phyloP scores from a whole-genome alignment of 768 basidiomycete species.

The Suillus subalutaceus region DNA sequence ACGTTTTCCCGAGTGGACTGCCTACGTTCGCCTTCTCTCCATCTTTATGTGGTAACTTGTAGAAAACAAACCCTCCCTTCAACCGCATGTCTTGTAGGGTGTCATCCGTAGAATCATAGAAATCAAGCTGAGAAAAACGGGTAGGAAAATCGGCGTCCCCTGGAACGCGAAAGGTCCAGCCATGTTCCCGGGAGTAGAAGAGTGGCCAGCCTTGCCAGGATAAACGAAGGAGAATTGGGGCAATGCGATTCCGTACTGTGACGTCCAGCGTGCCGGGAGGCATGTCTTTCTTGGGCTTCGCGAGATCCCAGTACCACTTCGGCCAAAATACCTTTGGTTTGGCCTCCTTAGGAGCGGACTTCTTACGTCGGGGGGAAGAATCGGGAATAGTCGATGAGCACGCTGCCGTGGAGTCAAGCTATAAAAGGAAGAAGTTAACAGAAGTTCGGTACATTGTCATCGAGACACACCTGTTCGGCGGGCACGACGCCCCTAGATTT shows the following conservation, averaged over 20 bases:
- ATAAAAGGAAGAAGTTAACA: slow-evolving; percentile 25
- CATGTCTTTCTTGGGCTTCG: slow-evolving; percentile 68
- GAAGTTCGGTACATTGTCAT: background rate
- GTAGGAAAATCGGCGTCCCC: slow-evolving; percentile 46
- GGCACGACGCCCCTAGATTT: slow-evolving; percentile 64
- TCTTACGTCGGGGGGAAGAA: slow-evolving; percentile 26
- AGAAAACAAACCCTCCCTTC: slow-evolving; percentile 66
- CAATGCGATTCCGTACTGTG: slow-evolving; percentile 78
- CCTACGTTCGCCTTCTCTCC: slow-evolving; percentile 95
- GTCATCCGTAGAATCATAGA: slow-evolving; percentile 67
- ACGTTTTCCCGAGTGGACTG: slow-evolving; percentile 85
- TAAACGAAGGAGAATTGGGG: slow-evolving; percentile 83
- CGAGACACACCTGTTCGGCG: slow-evolving; percentile 29
- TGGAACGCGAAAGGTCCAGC: slow-evolving; percentile 89
- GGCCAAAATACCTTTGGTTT: slow-evolving; percentile 76
- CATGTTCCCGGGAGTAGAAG: slow-evolving; percentile 82
- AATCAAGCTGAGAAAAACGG: slow-evolving; percentile 50
- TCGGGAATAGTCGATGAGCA: slow-evolving; percentile 7
- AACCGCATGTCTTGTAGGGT: slow-evolving; percentile 51
- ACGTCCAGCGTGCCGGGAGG: slow-evolving; percentile 80
- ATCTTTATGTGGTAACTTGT: slow-evolving; percentile 96
- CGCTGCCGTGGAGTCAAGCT: slow-evolving; percentile 59
- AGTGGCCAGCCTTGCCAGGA: slow-evolving; percentile 90
- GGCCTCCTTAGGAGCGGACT: slow-evolving; percentile 31
- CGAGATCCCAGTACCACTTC: slow-evolving; percentile 95